A percentile compares a stretch with the other conserved stretches of the same genome.
Conservation (phyloP, 148 eudicot genomes). For the Chenopodium formosanum region DNA sequence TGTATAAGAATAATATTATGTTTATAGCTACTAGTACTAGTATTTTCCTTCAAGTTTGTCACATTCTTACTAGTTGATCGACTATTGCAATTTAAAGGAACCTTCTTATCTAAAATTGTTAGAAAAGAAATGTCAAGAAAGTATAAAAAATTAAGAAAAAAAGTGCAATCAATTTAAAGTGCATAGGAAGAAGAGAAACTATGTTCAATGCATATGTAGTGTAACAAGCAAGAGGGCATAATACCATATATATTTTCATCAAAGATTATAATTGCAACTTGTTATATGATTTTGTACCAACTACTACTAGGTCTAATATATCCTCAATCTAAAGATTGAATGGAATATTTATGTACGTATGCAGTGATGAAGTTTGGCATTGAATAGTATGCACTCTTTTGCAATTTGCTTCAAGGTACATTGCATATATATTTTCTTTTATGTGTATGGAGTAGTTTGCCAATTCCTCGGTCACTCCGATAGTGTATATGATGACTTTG, state of each 20-base stretch:
- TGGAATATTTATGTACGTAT: slow-evolving; percentile 5
- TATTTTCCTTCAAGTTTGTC: slow-evolving; percentile 5
- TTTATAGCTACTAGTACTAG: neutral
- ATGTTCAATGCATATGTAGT: slow-evolving; percentile 3
- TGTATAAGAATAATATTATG: slow-evolving; percentile 15
- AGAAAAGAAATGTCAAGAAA: neutral
- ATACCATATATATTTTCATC: neutral
- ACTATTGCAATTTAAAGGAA: neutral
- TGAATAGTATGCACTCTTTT: neutral
- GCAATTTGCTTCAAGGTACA: neutral
- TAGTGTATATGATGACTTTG: too few species aligned
- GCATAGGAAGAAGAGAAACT: neutral
- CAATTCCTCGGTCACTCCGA: too few species aligned
- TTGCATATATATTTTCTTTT: neutral
- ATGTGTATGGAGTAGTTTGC: too few species aligned
- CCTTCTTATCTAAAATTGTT: neutral
- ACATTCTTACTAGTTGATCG: neutral
- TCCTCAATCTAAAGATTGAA: neutral
- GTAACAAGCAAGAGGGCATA: neutral
- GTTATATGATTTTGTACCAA: slow-evolving; percentile 3
- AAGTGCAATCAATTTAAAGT: neutral
- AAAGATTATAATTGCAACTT: slow-evolving; percentile 4
- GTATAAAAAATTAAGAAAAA: neutral
- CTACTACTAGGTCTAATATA: neutral
- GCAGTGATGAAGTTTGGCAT: slow-evolving; percentile 4